phyloP scores from a whole-genome alignment of 768 basidiomycete genomes.

The Pleurotus citrinopileatus region DNA sequence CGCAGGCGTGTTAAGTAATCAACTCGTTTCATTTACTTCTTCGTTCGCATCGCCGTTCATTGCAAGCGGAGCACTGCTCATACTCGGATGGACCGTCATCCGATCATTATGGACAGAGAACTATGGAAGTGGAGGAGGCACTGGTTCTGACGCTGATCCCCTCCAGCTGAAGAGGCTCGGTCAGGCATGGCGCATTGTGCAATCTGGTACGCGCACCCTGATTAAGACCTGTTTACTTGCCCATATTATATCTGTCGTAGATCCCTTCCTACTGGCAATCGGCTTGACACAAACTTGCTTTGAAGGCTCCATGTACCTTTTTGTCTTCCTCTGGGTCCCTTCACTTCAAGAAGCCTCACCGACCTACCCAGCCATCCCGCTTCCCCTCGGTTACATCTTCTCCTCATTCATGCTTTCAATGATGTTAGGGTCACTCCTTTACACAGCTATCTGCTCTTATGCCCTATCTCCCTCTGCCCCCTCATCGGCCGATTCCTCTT shows the following conservation, averaged over 20 bases:
- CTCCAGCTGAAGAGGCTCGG: constrained; percentile 53
- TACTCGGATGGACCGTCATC: constrained; percentile 56
- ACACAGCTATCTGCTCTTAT: constrained; percentile 48
- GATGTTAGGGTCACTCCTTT: constrained; percentile 76
- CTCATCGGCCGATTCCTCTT: constrained; percentile 31
- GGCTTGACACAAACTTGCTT: constrained; percentile 79
- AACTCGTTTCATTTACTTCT: constrained; percentile 48
- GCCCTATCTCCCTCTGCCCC: constrained; percentile 16
- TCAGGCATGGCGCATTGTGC: constrained; percentile 57
- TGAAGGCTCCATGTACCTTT: constrained; percentile 83
- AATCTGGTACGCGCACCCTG: constrained; percentile 32
- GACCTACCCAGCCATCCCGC: constrained; percentile 28
- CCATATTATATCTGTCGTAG: constrained; percentile 27
- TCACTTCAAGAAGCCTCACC: constrained; percentile 61
- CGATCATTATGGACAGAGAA: constrained; percentile 64
- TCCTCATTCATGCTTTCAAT: constrained; percentile 79
- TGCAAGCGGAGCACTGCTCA: constrained; percentile 55
- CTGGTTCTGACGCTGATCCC: constrained; percentile 28
- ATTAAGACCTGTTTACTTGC: neutral
- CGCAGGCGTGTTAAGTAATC: constrained; percentile 66
- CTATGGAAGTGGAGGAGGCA: constrained; percentile 47
- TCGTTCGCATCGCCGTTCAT: constrained; percentile 66
- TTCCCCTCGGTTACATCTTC: constrained; percentile 79
- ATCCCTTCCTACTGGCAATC: constrained; percentile 58
- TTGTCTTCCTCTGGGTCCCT: constrained; percentile 83